Evolutionary conservation across 208 protist genomes (phyloP), one percentile per base, ranked within the genome.

Genomic region (Crithidia sp.): DNA sequence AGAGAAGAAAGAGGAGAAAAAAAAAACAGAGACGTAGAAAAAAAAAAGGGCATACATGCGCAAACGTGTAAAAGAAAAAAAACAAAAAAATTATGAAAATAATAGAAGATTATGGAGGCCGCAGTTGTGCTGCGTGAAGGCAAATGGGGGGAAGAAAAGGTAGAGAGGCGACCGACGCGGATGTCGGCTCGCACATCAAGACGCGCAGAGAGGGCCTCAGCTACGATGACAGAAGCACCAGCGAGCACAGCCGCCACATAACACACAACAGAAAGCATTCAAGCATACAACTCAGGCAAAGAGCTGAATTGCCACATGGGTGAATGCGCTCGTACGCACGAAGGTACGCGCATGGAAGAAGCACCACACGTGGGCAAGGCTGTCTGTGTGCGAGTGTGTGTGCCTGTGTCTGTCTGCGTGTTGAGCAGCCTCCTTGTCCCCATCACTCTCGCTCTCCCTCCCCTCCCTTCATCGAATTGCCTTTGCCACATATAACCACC

Each of bases 331-430:
- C 67, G 53, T 74, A 70, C 67, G 65, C 66, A 68, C 71, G 47
- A 66, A 70, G 71, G 74, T 71, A 72, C 50, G 74, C 59, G 74
- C 66, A 68, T 59, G 44, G 53, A 49, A 55, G 8, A 55, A 12
- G n/a, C 8, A 17, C 50, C 9, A 49, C 45, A 28, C 28, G 28
- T 28, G 28, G 1, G 28, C 28, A 28, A 28, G 28, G 28, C 28
- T 28, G 45, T 49, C 9, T 49, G 16, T 17, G 50, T 55, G 50
- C n/a, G 50, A 19, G 50, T 6, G 50, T 17, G 50, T 2, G 50
- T 55, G 50, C 5, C 6, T 55, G 50, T 17, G 8, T 55, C n/a
- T 17, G 8, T 55, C 10, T 44, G 8, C 16, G n/a, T 53, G 7
- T 57, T 63, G 55, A 6, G 50, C 4, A 43, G n/a, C 62, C 28